phyloP scores from a whole-genome alignment of 768 basidiomycete genomes.

The Trametes villosa region DNA sequence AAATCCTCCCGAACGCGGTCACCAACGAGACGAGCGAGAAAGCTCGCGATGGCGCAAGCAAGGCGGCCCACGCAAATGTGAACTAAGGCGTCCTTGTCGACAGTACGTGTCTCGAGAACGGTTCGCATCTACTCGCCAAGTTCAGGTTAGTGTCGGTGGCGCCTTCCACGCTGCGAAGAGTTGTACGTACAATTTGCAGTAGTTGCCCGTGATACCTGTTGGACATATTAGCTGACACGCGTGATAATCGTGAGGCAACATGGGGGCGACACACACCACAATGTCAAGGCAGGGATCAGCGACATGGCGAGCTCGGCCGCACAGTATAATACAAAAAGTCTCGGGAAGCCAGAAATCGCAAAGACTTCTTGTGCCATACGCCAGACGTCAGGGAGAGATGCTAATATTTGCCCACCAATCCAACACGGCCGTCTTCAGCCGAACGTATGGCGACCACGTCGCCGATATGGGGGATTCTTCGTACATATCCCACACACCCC shows the following conservation, averaged over 20 bases:
- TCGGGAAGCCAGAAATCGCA: conserved; percentile 53
- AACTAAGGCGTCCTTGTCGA: conserved; percentile 60
- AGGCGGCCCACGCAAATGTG: conserved; percentile 61
- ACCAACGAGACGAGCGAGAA: conserved; percentile 31
- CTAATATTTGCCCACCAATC: conserved; percentile 33
- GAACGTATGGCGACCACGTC: conserved; percentile 41
- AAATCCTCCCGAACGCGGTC: conserved; percentile 60
- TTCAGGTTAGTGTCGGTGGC: conserved; percentile 2
- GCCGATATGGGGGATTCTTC: conserved; percentile 31
- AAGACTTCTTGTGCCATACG: conserved; percentile 67
- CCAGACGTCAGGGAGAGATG: conserved; percentile 63
- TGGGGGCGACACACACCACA: conserved; percentile 53
- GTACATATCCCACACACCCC: conserved; percentile 33
- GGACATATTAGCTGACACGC: conserved; percentile 6
- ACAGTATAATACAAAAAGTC: conserved; percentile 52
- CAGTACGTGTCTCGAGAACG: conserved; percentile 63
- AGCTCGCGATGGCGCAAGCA: conserved; percentile 53
- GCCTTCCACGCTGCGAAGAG: conserved; percentile 44
- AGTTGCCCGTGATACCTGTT: conserved; percentile 72
- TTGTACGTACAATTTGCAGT: conserved; percentile 57
- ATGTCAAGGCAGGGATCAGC: conserved; percentile 62
- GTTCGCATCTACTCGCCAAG: conserved; percentile 56
- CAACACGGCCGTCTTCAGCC: conserved; percentile 51
- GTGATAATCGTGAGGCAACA: conserved; percentile 34
- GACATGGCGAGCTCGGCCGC: conserved; percentile 47